phyloP scores from a whole-genome alignment of 331 rosid species.

The Spiraea crenata region DNA sequence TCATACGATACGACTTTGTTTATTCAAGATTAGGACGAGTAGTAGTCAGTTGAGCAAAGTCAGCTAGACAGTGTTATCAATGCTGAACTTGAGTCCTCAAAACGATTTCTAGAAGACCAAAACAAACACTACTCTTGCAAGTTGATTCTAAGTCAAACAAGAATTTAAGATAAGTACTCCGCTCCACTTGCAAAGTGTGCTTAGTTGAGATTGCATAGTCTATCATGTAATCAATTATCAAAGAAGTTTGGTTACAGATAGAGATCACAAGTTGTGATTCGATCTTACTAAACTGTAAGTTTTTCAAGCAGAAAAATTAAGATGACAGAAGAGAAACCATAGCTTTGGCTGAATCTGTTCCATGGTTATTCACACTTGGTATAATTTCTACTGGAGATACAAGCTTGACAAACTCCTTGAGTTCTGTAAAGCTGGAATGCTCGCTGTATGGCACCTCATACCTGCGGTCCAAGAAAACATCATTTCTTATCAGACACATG shows the following conservation, averaged over 20 bases:
- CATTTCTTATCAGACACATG: conserved; percentile 6
- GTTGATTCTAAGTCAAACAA: neutral
- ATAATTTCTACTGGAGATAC: conserved; percentile 66
- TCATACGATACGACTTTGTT: neutral
- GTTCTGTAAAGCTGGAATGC: conserved; percentile 89
- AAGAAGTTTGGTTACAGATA: too few species aligned
- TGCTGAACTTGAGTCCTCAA: too few species aligned
- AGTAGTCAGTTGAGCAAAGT: neutral
- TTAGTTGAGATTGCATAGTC: too few species aligned
- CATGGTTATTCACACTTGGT: conserved; percentile 87
- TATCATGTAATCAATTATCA: too few species aligned
- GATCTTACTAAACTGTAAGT: too few species aligned
- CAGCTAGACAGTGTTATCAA: neutral
- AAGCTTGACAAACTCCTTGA: conserved; percentile 68
- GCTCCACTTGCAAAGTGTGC: neutral
- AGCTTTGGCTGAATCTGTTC: conserved; percentile 67
- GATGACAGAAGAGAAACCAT: conserved; percentile 73
- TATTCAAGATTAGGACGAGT: neutral
- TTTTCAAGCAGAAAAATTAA: conserved; percentile 32
- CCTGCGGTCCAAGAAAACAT: conserved; percentile 36
- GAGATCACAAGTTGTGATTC: too few species aligned
- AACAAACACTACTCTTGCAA: neutral
- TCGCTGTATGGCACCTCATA: conserved; percentile 96
- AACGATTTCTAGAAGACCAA: neutral
- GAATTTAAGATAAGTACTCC: neutral